Evolutionary conservation across 2,329 filamentous ascomycete species (phyloP).

Genomic region (Sporothrix brasiliensis): DNA sequence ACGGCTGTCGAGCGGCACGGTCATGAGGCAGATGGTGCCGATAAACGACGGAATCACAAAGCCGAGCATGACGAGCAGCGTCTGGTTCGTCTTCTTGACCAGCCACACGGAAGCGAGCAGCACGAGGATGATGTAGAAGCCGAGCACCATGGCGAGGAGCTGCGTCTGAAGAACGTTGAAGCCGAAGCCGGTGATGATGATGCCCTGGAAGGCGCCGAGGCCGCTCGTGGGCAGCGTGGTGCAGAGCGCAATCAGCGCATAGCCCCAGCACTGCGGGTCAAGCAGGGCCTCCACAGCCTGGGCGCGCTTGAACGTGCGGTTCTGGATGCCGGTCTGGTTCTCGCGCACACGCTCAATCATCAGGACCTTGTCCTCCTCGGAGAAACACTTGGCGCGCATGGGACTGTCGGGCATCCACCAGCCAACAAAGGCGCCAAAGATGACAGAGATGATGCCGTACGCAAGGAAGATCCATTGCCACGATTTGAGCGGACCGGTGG

Average conservation of each 20-base stretch:
- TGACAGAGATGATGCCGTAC: slow-evolving; percentile 64
- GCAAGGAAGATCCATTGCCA: slow-evolving; percentile 72
- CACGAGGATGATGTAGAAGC: slow-evolving; percentile 72
- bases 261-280: slow-evolving; percentile 69
- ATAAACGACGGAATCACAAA: slow-evolving; percentile 71
- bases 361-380: slow-evolving; percentile 65
- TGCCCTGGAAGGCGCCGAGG: slow-evolving; percentile 72
- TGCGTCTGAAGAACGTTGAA: slow-evolving; percentile 70
- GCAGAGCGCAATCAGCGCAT: slow-evolving; percentile 65
- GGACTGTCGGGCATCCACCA: slow-evolving; percentile 69
- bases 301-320: slow-evolving; percentile 52
- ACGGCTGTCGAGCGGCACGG: slow-evolving; percentile 60
- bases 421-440: slow-evolving; percentile 67
- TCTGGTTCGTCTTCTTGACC: slow-evolving; percentile 68
- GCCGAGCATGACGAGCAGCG: slow-evolving; percentile 65
- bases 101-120: slow-evolving; percentile 68
- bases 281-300: slow-evolving; percentile 56
- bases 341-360: slow-evolving; percentile 63
- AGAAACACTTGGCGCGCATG: slow-evolving; percentile 71
- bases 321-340: slow-evolving; percentile 65
- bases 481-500: slow-evolving; percentile 56
- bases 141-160: slow-evolving; percentile 73
- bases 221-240: slow-evolving; percentile 74
- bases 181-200: slow-evolving; percentile 71
- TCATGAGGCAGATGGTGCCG: slow-evolving; percentile 73